Conservation (phyloP, 345 rosid genomes). For the Conringia planisiliqua region DNA sequence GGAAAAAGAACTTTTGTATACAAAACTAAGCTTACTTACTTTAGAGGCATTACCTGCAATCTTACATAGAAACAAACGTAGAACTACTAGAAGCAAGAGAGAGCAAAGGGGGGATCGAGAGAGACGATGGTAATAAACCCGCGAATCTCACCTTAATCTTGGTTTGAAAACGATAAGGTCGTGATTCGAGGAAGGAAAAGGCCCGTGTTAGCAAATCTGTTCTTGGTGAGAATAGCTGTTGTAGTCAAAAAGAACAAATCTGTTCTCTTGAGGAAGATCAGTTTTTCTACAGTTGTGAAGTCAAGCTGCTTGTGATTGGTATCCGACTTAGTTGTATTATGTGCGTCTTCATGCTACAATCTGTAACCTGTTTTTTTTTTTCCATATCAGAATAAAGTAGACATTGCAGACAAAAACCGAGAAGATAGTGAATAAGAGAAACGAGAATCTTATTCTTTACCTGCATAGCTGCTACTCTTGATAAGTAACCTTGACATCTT, state of each 20-base stretch:
- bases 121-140: conserved; percentile 4
- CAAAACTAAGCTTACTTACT: conserved; percentile 37
- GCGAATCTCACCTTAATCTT: conserved; percentile 32
- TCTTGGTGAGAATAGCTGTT: conserved; percentile 59
- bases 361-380: conserved; percentile 56
- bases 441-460: conserved; percentile 36
- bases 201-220: conserved; percentile 35
- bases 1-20: conserved; percentile 18
- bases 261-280: conserved; percentile 43
- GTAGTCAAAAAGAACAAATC: conserved; percentile 46
- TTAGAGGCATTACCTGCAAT: conserved; percentile 19
- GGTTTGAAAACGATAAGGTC: conserved; percentile 39
- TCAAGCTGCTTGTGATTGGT: conserved; percentile 62
- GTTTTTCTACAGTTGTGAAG: conserved; percentile 62
- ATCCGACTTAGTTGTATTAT: conserved; percentile 64
- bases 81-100: conserved; percentile 4
- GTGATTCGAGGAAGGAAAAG: conserved; percentile 27
- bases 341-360: conserved; percentile 95
- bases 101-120: not conserved
- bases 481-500: conserved; percentile 73
- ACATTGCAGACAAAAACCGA: not conserved
- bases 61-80: conserved; percentile 6
- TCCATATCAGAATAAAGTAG: not conserved
- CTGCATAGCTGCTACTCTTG: conserved; percentile 75
- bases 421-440: not conserved